These are phyloP conservation scores for Tricholomella constricta DNA, from an alignment of 768 basidiomycete species.

Conservation along the genomic window DNA sequence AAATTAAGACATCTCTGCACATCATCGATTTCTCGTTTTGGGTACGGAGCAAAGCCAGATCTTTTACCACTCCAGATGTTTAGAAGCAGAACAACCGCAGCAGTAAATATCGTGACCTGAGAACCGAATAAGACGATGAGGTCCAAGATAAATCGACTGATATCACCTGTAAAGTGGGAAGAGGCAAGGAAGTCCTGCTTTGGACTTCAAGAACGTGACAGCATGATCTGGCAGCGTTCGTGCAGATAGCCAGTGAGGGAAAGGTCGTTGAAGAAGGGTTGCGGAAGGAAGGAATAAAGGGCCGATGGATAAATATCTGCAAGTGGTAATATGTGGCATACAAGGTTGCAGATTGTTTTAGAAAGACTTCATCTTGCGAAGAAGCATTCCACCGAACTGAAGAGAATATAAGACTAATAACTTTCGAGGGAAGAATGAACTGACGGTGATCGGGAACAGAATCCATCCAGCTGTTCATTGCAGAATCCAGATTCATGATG, in stretches of 20 bases:
- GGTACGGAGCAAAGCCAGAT: constrained; percentile 46
- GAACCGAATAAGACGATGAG: constrained; percentile 1
- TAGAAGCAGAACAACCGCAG: constrained; percentile 59
- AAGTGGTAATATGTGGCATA: constrained; percentile 47
- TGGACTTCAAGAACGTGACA: constrained; percentile 66
- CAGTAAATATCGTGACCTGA: constrained; percentile 38
- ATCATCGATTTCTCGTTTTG: constrained; percentile 55
- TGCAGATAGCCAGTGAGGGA: constrained; percentile 78
- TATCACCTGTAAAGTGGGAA: constrained; percentile 38
- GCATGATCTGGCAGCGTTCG: constrained; percentile 80
- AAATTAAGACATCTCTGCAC: constrained; percentile 60
- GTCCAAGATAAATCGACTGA: not conserved
- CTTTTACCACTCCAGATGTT: constrained; percentile 66
- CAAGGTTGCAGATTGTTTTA: constrained; percentile 61
- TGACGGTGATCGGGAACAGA: constrained; percentile 60
- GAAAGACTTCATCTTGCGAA: constrained; percentile 36
- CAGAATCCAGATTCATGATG: constrained; percentile 73
- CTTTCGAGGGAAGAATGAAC: constrained; percentile 47
- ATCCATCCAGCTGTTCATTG: constrained; percentile 79
- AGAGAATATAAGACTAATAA: constrained; percentile 16
- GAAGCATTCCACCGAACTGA: constrained; percentile 49
- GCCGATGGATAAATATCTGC: constrained; percentile 77
- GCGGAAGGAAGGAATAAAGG: constrained; percentile 70
- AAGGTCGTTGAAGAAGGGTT: constrained; percentile 43
- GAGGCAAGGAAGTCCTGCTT: constrained; percentile 35